Conservation (phyloP, 495 filamentous ascomycete species). For the Annulohypoxylon stygium region DNA sequence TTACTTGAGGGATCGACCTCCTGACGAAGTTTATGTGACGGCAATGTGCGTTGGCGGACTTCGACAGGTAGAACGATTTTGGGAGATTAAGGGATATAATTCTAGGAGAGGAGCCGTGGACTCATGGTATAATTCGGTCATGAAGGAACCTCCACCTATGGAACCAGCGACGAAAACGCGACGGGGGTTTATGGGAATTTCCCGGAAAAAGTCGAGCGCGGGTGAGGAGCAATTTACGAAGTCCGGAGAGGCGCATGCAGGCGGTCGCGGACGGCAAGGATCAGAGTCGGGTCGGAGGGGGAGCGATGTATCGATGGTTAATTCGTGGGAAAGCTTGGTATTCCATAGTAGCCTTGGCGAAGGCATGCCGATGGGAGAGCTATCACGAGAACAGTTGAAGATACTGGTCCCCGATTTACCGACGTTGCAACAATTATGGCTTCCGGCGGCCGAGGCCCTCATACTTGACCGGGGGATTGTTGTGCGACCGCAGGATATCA, state of each 20-base stretch:
- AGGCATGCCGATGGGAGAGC: slow-evolving; percentile 66
- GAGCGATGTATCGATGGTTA: slow-evolving; percentile 52
- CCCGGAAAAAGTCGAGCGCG: slow-evolving; percentile 63
- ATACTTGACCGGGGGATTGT: slow-evolving; percentile 68
- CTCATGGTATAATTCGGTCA: slow-evolving; percentile 64
- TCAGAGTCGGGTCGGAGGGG: slow-evolving; percentile 48
- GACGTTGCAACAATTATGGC: slow-evolving; percentile 64
- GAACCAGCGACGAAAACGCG: slow-evolving; percentile 60
- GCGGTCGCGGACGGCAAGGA: slow-evolving; percentile 46
- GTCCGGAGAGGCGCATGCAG: slow-evolving; percentile 29
- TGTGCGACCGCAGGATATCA: slow-evolving; percentile 63
- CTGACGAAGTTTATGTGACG: slow-evolving; percentile 68
- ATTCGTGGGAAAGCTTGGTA: slow-evolving; percentile 58
- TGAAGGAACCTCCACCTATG: slow-evolving; percentile 50
- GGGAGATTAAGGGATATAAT: slow-evolving; percentile 72
- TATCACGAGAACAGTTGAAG: slow-evolving; percentile 61
- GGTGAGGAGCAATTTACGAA: slow-evolving; percentile 37
- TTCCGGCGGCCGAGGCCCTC: slow-evolving; percentile 65
- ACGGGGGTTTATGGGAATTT: slow-evolving; percentile 60
- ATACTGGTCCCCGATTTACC: slow-evolving; percentile 64
- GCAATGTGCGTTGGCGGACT: slow-evolving; percentile 67
- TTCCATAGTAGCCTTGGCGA: slow-evolving; percentile 66
- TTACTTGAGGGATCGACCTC: slow-evolving; percentile 66
- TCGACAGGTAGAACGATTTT: slow-evolving; percentile 67
- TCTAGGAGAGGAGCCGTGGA: slow-evolving; percentile 65